A percentile compares a stretch with the other conserved stretches of the same genome.
phyloP scores from a whole-genome alignment of 176 grass and related monocot species.

The Neostapfia colusana region DNA sequence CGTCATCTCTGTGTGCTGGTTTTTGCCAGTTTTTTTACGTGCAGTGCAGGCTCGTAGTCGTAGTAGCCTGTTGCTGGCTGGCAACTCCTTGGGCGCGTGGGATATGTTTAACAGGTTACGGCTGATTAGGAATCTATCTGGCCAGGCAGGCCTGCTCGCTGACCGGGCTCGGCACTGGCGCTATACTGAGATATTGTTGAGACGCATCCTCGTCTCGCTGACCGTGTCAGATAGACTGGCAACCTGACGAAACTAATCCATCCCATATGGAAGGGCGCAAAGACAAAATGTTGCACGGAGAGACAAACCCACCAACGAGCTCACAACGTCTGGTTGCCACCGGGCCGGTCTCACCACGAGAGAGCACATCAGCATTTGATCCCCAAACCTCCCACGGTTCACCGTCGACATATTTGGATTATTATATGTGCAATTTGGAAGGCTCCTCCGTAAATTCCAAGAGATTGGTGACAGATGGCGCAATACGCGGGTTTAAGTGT shows the following conservation, averaged over 20 bases:
- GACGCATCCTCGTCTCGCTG: not conserved
- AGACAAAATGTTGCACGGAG: too few relatives aligned
- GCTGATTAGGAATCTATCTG: not conserved
- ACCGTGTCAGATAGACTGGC: not conserved
- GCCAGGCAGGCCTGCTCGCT: not conserved
- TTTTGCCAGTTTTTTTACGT: not conserved
- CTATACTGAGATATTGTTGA: not conserved
- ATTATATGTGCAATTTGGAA: too few relatives aligned
- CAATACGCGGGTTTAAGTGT: too few relatives aligned
- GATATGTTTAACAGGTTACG: not conserved
- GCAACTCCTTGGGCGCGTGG: not conserved
- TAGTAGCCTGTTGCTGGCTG: not conserved
- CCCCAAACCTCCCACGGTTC: too few relatives aligned
- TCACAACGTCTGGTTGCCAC: too few relatives aligned
- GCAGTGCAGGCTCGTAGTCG: not conserved
- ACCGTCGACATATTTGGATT: too few relatives aligned
- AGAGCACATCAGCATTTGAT: too few relatives aligned
- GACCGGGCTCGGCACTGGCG: not conserved
- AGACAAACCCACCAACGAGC: too few relatives aligned
- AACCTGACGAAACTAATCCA: too few relatives aligned
- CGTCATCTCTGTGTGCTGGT: constrained; percentile 8
- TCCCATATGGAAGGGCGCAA: not conserved
- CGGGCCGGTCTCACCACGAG: too few relatives aligned
- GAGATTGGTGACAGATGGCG: too few relatives aligned
- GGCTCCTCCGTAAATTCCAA: too few relatives aligned